Conservation (phyloP, 257 asterid species). For the Petunia axillaris region DNA sequence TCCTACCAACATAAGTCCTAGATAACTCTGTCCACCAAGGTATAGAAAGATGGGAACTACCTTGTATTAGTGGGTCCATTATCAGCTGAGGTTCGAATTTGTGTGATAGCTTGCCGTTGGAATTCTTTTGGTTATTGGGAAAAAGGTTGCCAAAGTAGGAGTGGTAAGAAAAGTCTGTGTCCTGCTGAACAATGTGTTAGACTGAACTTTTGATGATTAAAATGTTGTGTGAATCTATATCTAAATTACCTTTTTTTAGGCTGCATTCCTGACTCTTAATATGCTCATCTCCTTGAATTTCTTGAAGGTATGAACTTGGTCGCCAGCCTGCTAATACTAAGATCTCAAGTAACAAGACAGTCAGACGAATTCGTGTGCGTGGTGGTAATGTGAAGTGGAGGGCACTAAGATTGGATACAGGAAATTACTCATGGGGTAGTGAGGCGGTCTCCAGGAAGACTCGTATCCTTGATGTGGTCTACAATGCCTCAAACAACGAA, state of each 20-base stretch:
- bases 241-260: background rate
- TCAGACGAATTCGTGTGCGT: slow-evolving; percentile 43
- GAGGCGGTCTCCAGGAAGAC: slow-evolving; percentile 50
- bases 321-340: slow-evolving; percentile 52
- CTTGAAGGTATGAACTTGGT: slow-evolving; percentile 48
- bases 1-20: no score
- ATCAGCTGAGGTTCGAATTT: no score
- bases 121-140: no score
- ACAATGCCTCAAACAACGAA: slow-evolving; percentile 49
- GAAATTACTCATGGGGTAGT: slow-evolving; percentile 53
- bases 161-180: background rate
- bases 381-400: slow-evolving; percentile 57
- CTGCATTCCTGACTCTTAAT: background rate
- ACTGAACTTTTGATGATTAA: background rate
- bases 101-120: no score
- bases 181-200: background rate
- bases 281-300: background rate
- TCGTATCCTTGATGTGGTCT: slow-evolving; percentile 49
- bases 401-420: slow-evolving; percentile 50
- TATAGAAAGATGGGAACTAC: no score
- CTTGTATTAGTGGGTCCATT: no score
- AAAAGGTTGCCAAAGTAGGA: no score
- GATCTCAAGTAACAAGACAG: slow-evolving; percentile 47
- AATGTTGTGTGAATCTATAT: background rate
- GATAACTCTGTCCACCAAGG: no score